Base-by-base conservation (phyloP, 2,329 filamentous ascomycete genomes). In the Penicillium sp. region DNA sequence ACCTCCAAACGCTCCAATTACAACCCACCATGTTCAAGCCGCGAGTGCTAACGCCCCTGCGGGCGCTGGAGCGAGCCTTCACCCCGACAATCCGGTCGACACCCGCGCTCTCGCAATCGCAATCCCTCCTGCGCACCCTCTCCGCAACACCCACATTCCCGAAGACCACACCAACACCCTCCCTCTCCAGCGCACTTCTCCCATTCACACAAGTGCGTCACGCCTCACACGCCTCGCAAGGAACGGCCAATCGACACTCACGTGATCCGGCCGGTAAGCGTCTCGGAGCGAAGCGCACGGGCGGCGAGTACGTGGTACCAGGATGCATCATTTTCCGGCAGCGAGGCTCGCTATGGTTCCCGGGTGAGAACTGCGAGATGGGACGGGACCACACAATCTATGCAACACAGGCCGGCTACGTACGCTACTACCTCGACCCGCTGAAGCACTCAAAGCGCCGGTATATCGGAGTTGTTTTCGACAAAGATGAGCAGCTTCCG, bases 301-400 rank as follows among this genome's bases (percentile, higher is more conserved):
- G 90, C 74, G 93, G 93, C 72, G 89, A 97, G 79, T 96, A 88
- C 74, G 94, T 99, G 35, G 89, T 96, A 56, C 89, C 92, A 5
- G 94, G 94, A 53, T 97, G 96, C 80, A 99, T 99, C 76, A 89
- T 99, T 77, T 99, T 94, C 84, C 92, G 91, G 73, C 94, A 99
- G 77, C 88, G 93, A 69, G 94, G 94, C 67, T 95, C 94, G 4
- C 85, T 87, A 69, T 99, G 94, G 94, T 93, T 88, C 74, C 89
- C 94, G 1, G 94, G 94, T 68, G 94, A 97, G 74, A 97, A 99
- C 78, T 90, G 89, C 75, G 89, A 87, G 67, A 93, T 97, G 81
- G 94, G 94, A 49, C 89, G 94, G 59, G 92, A 99, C 75, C 94
- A 97, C 80, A 97, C 93, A 49, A 95, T 99, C 72, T 96, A 90